Conservation (phyloP, 1,139 yeast species). For the Yamadazyma oceani region DNA sequence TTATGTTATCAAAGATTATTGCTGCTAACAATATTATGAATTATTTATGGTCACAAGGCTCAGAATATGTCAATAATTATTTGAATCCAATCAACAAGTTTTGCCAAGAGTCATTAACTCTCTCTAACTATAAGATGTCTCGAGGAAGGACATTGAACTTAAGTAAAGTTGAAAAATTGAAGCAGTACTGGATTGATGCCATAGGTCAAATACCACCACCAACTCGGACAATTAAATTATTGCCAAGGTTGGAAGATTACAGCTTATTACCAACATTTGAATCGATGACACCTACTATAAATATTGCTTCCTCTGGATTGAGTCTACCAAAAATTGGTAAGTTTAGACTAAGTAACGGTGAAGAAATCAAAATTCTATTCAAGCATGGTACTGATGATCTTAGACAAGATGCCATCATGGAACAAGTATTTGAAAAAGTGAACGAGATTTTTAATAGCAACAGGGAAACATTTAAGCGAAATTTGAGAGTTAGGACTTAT, state of each 20-base stretch:
- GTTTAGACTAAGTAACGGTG: constrained; percentile 58
- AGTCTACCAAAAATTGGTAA: constrained; percentile 81
- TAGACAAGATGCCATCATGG: constrained; percentile 96
- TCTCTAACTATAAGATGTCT: constrained; percentile 51
- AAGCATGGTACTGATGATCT: constrained; percentile 91
- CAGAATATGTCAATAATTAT: constrained; percentile 14
- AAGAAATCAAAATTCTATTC: constrained; percentile 55
- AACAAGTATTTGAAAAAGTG: constrained; percentile 89
- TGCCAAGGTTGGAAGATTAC: constrained; percentile 43
- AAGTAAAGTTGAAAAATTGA: constrained; percentile 34
- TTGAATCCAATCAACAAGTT: constrained; percentile 37
- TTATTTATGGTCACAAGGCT: constrained; percentile 13
- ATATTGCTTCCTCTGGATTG: constrained; percentile 75
- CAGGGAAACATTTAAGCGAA: constrained; percentile 54
- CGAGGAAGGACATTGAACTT: constrained; percentile 37
- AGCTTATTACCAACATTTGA: constrained; percentile 47
- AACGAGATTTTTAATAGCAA: constrained; percentile 64
- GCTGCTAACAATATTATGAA: constrained; percentile 54
- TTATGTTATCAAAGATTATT: constrained; percentile 45
- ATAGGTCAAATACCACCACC: constrained; percentile 71
- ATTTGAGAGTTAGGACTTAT: constrained; percentile 73
- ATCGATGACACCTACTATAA: constrained; percentile 44
- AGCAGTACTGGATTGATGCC: constrained; percentile 55
- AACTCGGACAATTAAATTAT: constrained; percentile 49
- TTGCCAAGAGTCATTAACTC: constrained; percentile 48